Evolutionary conservation across 2,329 filamentous ascomycete species (phyloP).

Genomic region (Trichoderma breve): DNA sequence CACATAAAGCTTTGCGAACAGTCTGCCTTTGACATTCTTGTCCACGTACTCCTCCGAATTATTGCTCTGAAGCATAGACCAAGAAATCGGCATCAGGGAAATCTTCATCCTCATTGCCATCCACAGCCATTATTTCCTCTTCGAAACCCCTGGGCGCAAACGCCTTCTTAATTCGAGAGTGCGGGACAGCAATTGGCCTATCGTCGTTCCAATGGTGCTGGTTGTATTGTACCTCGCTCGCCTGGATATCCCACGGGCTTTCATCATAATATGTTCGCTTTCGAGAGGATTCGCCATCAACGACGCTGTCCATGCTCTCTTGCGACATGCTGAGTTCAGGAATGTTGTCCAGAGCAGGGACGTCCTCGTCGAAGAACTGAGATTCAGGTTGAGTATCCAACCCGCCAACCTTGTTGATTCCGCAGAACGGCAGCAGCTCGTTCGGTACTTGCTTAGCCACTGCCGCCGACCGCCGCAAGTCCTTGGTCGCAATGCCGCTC

Average conservation of each 20-base stretch:
- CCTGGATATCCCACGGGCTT: conserved; percentile 25
- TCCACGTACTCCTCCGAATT: conserved; percentile 44
- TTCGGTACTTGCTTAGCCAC: conserved; percentile 37
- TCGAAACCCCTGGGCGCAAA: conserved; percentile 28
- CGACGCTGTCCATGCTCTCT: conserved; percentile 47
- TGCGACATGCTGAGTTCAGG: conserved; percentile 56
- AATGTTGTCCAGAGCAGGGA: conserved; percentile 40
- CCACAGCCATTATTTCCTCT: conserved; percentile 48
- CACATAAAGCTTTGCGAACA: neutral
- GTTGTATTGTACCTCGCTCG: neutral
- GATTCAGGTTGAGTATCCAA: conserved; percentile 57
- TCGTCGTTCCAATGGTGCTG: conserved; percentile 30
- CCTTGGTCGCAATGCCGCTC: neutral
- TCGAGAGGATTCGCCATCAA: conserved; percentile 32
- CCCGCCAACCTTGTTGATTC: conserved; percentile 72
- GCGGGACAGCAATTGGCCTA: conserved; percentile 51
- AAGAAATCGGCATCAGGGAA: conserved; percentile 70
- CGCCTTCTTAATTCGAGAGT: conserved; percentile 31
- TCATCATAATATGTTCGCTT: conserved; percentile 51
- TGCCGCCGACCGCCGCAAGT: conserved; percentile 4
- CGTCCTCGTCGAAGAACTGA: conserved; percentile 27
- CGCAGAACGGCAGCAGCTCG: conserved; percentile 78
- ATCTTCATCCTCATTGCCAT: conserved; percentile 41
- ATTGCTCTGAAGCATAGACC: conserved; percentile 40
- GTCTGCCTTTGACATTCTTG: neutral